Evolutionary conservation across 1,284 basidiomycete genomes (phyloP).

Genomic region (Pseudozyma tsukubaensis): DNA sequence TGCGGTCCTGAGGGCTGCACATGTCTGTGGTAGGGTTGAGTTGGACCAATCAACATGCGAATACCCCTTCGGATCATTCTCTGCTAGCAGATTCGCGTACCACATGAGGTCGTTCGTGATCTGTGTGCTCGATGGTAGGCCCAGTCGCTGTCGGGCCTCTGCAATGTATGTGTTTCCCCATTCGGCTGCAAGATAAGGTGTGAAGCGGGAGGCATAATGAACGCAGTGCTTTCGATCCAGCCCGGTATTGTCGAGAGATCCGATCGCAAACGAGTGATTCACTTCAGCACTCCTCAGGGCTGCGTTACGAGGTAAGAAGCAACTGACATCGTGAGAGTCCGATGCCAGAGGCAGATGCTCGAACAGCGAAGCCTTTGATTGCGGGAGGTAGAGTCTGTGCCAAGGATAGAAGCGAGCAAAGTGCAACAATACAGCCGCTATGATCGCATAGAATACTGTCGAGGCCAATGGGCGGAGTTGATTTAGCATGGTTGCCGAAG

Average conservation of each 20-base stretch:
- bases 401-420: too few relatives aligned
- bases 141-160: constrained; percentile 4
- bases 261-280: constrained; percentile 1
- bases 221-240: constrained; percentile 5
- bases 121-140: neutral
- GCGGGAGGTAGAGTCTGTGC: too few relatives aligned
- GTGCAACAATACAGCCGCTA: too few relatives aligned
- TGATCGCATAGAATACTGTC: too few relatives aligned
- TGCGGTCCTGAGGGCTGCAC: neutral
- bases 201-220: constrained; percentile 20
- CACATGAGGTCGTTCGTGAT: constrained; percentile 19
- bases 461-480: too few relatives aligned
- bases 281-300: too few relatives aligned
- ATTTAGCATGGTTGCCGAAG: too few relatives aligned
- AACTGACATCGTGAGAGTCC: too few relatives aligned
- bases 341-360: too few relatives aligned
- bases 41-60: constrained; percentile 11
- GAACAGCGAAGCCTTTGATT: too few relatives aligned
- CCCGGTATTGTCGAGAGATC: constrained; percentile 2
- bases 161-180: constrained; percentile 26
- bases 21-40: neutral
- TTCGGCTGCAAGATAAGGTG: constrained; percentile 4
- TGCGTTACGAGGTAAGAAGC: too few relatives aligned
- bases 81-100: constrained; percentile 28
- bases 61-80: constrained; percentile 4